These are phyloP conservation scores for Cercospora sp. DNA, from an alignment of 2,329 filamentous ascomycete genomes.

Conservation along the genomic window DNA sequence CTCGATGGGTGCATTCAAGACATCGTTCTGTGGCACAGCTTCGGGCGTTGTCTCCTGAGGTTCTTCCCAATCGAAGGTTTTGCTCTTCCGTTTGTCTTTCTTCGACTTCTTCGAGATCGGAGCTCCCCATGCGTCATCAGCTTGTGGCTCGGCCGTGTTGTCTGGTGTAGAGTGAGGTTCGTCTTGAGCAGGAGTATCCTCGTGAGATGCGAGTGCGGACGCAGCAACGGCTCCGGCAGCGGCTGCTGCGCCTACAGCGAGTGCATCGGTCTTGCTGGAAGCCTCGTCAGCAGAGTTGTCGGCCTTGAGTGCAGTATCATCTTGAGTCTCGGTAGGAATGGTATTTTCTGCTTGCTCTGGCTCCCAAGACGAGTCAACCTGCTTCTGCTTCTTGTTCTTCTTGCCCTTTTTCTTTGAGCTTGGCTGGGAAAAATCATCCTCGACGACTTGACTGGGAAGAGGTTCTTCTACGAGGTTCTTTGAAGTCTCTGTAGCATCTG, in stretches of 20 bases:
- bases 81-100: slow-evolving; percentile 27
- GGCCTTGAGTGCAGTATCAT: neutral
- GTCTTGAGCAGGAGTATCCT: neutral
- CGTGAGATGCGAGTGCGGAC: neutral
- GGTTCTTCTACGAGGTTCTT: neutral
- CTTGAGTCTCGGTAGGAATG: neutral
- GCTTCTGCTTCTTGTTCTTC: slow-evolving; percentile 43
- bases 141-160: neutral
- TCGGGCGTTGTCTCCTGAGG: neutral
- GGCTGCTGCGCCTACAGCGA: neutral
- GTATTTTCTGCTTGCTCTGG: slow-evolving; percentile 4
- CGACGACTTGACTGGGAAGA: neutral
- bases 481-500: neutral
- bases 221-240: neutral
- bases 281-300: neutral
- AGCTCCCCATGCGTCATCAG: neutral
- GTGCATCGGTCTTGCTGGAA: neutral
- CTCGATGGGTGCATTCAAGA: neutral
- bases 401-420: slow-evolving; percentile 37
- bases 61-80: slow-evolving; percentile 4
- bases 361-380: slow-evolving; percentile 12
- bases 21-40: neutral
- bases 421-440: slow-evolving; percentile 14
- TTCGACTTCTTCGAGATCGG: slow-evolving; percentile 31
- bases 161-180: neutral